These are phyloP conservation scores for Fistulinella prunicolor DNA, from an alignment of 768 basidiomycete genomes.

Conservation along the genomic window DNA sequence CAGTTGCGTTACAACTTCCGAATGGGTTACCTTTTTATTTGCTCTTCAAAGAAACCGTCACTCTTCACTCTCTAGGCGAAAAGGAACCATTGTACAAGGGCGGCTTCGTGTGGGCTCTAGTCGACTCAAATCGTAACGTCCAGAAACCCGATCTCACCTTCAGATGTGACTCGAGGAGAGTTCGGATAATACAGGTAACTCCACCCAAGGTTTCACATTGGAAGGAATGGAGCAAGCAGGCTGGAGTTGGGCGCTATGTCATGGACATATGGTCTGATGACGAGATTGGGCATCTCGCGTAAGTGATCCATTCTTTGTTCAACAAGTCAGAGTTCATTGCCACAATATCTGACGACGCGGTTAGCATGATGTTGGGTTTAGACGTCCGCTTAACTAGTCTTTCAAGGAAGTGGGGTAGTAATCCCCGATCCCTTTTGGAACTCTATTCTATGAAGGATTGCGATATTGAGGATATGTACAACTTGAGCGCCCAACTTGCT, in stretches of 20 bases:
- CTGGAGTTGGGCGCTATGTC: no score
- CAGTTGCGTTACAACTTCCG: neutral
- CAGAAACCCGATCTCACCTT: neutral
- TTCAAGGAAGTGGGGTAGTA: neutral
- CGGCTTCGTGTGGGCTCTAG: neutral
- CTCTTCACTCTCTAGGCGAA: neutral
- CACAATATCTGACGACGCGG: neutral
- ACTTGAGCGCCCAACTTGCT: neutral
- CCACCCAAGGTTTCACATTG: no score
- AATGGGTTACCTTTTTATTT: no score
- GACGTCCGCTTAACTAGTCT: neutral
- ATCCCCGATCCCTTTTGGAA: neutral
- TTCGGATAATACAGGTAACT: no score
- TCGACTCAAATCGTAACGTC: neutral
- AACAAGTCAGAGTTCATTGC: no score
- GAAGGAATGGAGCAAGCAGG: no score
- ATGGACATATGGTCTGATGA: no score
- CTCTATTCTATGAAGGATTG: neutral
- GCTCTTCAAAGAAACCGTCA: no score
- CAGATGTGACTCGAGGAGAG: neutral
- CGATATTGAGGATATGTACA: neutral
- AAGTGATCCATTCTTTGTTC: neutral
- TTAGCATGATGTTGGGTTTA: neutral
- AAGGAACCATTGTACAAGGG: accelerated
- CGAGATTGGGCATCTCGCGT: slow-evolving; percentile 1